Base-by-base conservation (phyloP, 1,284 basidiomycete genomes). In the Cryptococcus amylolentus region DNA sequence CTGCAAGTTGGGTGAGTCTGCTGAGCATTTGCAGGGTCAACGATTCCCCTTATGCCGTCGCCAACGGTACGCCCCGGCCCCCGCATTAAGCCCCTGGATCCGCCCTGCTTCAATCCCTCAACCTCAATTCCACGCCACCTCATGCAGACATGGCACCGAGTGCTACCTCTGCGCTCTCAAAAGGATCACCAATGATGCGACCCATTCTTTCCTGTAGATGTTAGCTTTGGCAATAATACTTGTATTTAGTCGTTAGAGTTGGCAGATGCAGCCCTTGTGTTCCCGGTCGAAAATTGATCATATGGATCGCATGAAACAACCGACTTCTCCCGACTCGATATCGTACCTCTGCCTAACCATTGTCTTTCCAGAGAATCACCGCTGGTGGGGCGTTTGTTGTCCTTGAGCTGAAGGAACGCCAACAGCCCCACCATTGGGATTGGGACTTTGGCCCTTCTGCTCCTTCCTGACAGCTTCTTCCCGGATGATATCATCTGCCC, bases 391-490 rank as follows among this genome's bases (percentile, higher is more conserved):
- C 16, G 8, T 43, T 47, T 35, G 18, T 31, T 51, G 49, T 20
- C 41, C 51, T 26, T 52, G 51, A 31, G 41, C 46, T 10, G 49
- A 37, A 20, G 39, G 27, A 26, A 26, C 44, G 18, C 28, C 27
- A 26, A 49, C 49, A 28, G 39, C 28, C 39, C 18, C 20, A 16
- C 55, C 62, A 27, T 63, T 65, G 31, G 64, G 60, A 35, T 35
- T 35, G 31, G 31, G 31, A 10, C 31, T 35, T 10, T 35, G 26
- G 43, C 65, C 61, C 56, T 68, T 62, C 35, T 57, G 47, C 45
- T 74, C 70, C 55, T 73, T 71, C 54, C 66, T 50, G 31, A 55
- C 60, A 39, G 57, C 41, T 50, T 69, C 64, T 41, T 70, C 72
- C 8, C 57, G 58, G 10, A 72, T 58, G 39, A 68, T 56, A 31